A percentile compares a stretch with the other conserved stretches of the same genome.
These are phyloP conservation scores for Eleusine indica DNA, from an alignment of 176 grass and related monocot species.

Conservation along the genomic window DNA sequence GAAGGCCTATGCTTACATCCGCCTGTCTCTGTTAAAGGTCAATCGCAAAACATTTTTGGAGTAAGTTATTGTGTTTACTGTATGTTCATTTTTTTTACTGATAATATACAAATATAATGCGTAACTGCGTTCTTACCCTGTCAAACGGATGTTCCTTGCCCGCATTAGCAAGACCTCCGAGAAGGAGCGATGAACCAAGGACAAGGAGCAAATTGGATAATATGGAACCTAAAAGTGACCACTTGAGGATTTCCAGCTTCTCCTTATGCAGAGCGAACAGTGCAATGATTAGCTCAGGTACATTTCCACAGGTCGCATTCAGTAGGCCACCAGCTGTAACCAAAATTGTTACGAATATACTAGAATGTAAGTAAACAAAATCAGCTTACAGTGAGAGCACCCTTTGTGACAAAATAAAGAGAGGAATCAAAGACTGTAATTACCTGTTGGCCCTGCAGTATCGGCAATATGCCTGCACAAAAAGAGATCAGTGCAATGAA, in stretches of 20 bases:
- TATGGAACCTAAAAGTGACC: constrained; percentile 70
- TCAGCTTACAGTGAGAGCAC: neutral
- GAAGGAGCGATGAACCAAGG: constrained; percentile 67
- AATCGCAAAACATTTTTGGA: constrained; percentile 9
- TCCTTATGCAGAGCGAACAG: constrained; percentile 61
- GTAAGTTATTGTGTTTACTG: neutral
- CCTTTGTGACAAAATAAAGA: neutral
- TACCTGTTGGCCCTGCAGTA: constrained; percentile 62
- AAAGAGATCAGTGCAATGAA: neutral
- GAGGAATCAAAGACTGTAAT: neutral
- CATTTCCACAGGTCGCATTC: constrained; percentile 80
- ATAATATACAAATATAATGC: neutral
- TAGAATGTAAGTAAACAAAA: constrained; percentile 5
- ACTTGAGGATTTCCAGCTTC: constrained; percentile 69
- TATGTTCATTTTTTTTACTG: neutral
- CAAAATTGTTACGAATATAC: constrained; percentile 5
- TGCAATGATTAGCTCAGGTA: constrained; percentile 64
- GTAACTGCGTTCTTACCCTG: constrained; percentile 21
- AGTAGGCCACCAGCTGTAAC: constrained; percentile 67
- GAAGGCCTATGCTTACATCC: constrained; percentile 57
- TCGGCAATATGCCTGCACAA: constrained; percentile 58
- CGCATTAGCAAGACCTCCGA: constrained; percentile 55
- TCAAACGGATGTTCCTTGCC: constrained; percentile 53
- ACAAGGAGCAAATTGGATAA: constrained; percentile 76
- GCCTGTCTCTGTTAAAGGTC: constrained; percentile 54